Evolutionary conservation across 1,284 basidiomycete genomes (phyloP), one percentile per base, ranked within the genome.

Genomic region (Fereydounia khargensis): DNA sequence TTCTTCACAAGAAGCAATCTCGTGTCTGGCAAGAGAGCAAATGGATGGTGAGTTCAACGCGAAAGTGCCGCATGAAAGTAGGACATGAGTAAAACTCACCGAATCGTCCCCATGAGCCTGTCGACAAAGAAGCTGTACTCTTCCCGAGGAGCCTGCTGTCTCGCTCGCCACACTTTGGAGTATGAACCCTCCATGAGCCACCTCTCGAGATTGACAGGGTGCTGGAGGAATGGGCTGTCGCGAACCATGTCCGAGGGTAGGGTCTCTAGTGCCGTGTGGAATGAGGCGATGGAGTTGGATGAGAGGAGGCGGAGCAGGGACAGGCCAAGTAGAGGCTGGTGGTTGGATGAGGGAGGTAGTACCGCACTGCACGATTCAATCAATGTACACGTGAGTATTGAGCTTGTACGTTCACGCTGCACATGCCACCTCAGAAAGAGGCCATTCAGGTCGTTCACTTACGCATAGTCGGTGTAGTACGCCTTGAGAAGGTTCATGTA

Each of bases 131-230:
- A 88, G 65, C 85, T 86, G 79, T 91, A 91, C 75, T 94, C 91
- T 52, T 88, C 86, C 25, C 61, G 59, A 1, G 74, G 55, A 18
- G 62, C 89, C 66, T 91, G 85, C 59, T 89, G 86, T 62, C 91
- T 83, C 32, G 92, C 91, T 62, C 88, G 85, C 90, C 94, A 99
- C 3, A 98, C 92, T 77, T 96, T 95, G 77, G 89, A 91, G 77
- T 98, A 99, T 70, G 87, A 88, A 27, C 94, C 94, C 77, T 98
- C 95, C 94, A 99, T 98, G 49, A 98, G 82, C 89, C 92, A 97
- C 39, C 89, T 82, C 77, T 99, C 95, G 48, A 79, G 64, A 55
- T 77, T 62, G 9, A 76, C 68, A 25, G 76, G 70, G 48, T 74
- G 62, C 31, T 73, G 68, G 27, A 76, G 42, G 46, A 59, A 76